Evolutionary conservation across 1,284 basidiomycete species (phyloP).

Genomic region (Fomes fomentarius): DNA sequence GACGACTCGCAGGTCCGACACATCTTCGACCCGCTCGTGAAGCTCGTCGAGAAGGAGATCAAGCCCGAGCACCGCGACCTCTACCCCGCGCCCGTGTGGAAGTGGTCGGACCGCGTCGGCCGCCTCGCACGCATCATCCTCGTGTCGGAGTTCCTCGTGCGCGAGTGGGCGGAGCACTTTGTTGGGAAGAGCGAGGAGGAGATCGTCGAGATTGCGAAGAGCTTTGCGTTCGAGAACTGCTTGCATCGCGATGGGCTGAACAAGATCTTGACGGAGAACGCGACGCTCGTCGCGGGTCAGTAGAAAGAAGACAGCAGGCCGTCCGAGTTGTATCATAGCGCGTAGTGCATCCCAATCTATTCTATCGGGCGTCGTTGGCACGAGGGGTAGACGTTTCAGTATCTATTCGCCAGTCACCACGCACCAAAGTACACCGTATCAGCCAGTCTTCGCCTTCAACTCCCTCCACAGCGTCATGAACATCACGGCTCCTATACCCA

Average conservation of each 20-base stretch:
- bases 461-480: conserved; percentile 61
- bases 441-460: conserved; percentile 64
- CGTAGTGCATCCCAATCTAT: too few relatives aligned
- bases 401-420: too few relatives aligned
- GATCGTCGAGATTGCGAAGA: conserved; percentile 61
- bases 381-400: too few relatives aligned
- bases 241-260: conserved; percentile 51
- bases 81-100: conserved; percentile 59
- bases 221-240: conserved; percentile 65
- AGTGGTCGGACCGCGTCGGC: conserved; percentile 45
- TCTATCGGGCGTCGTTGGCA: too few relatives aligned
- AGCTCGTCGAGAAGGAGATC: conserved; percentile 55
- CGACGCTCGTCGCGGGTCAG: conserved; percentile 22
- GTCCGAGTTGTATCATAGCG: too few relatives aligned
- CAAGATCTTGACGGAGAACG: conserved; percentile 46
- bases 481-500: conserved; percentile 59
- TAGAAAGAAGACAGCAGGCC: too few relatives aligned
- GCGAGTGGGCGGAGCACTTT: conserved; percentile 70
- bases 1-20: conserved; percentile 50
- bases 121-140: conserved; percentile 65
- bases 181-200: conserved; percentile 54
- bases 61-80: conserved; percentile 41
- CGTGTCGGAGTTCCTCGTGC: conserved; percentile 63
- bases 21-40: conserved; percentile 58
- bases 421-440: too few relatives aligned